Conservation (phyloP, 73 alveolate species). For the Paramecium pentaurelia region DNA sequence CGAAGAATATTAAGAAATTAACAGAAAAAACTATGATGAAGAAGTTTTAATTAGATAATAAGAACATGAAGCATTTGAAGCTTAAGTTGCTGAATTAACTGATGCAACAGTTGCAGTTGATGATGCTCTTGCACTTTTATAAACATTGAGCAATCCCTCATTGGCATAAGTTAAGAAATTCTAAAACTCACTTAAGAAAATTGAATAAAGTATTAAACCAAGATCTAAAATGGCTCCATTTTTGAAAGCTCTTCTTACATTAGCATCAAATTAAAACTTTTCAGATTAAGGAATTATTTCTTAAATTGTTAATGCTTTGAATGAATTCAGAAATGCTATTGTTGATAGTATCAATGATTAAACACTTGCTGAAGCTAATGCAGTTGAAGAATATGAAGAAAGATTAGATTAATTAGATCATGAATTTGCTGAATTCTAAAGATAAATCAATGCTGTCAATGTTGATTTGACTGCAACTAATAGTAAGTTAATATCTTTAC, state of each 20-base stretch:
- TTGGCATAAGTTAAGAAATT: conserved; percentile 16
- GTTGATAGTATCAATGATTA: neutral
- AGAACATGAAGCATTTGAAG: conserved; percentile 26
- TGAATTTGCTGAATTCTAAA: conserved; percentile 12
- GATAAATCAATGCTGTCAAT: conserved; percentile 43
- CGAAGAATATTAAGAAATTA: neutral
- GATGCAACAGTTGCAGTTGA: conserved; percentile 46
- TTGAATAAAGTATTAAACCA: conserved; percentile 4
- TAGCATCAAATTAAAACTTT: conserved; percentile 22
- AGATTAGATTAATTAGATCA: conserved; percentile 4
- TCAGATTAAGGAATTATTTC: conserved; percentile 15
- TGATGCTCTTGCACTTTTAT: neutral
- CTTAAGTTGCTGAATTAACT: conserved; percentile 8
- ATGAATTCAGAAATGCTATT: conserved; percentile 36
- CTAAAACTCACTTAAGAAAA: conserved; percentile 19
- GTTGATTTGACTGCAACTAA: conserved; percentile 26
- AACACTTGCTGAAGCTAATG: neutral
- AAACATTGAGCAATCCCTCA: conserved; percentile 1
- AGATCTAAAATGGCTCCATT: conserved; percentile 42
- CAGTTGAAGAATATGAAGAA: neutral
- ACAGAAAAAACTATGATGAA: neutral
- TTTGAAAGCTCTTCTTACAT: neutral
- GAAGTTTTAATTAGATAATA: neutral
- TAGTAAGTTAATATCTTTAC: neutral
- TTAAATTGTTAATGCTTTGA: conserved; percentile 17